A percentile compares a stretch with the other conserved stretches of the same genome.
Conservation (phyloP, 345 rosid genomes). For the Populus simonii region DNA sequence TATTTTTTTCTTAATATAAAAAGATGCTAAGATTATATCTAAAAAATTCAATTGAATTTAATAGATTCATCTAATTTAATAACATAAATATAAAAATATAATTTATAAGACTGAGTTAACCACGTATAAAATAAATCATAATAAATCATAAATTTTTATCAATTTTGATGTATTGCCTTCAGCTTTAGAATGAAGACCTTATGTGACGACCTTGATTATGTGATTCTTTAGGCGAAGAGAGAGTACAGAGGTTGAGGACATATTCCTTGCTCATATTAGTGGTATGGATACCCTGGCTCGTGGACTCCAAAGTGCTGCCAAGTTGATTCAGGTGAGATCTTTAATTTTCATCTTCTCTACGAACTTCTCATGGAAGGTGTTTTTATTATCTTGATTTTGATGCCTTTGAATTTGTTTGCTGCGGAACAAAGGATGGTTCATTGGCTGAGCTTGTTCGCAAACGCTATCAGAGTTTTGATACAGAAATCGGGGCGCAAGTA, state of each 20-base stretch:
- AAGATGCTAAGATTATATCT: too few species aligned
- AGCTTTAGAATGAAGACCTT: neutral
- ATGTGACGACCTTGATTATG: neutral
- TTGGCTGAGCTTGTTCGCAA: constrained; percentile 60
- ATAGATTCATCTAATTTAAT: too few species aligned
- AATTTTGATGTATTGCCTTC: neutral
- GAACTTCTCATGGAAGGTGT: neutral
- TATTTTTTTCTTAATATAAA: too few species aligned
- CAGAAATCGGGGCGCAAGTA: constrained; percentile 57
- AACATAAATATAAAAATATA: too few species aligned
- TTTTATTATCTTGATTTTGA: neutral
- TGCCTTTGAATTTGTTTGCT: neutral
- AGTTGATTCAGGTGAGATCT: constrained; percentile 63
- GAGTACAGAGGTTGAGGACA: constrained; percentile 89
- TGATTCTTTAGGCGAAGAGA: constrained; percentile 70
- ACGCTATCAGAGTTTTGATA: constrained; percentile 71
- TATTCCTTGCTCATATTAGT: constrained; percentile 77
- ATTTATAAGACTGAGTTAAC: too few species aligned
- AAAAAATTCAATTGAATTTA: too few species aligned
- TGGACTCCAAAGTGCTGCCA: constrained; percentile 80
- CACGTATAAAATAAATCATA: too few species aligned
- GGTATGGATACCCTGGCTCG: constrained; percentile 97
- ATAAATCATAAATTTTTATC: too few species aligned
- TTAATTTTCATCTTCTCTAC: neutral
- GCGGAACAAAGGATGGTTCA: constrained; percentile 57